Percentiles rank a stretch among this genome's conserved stretches.
These are phyloP conservation scores for rapeseed (Brassica napus) DNA, from an alignment of 345 rosid genomes.

Conservation along the genomic window Da-Ae NC_063450.1:36490501-36491000, in stretches of 20 bases:
- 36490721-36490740: slow-evolving; percentile 31
- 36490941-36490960: slow-evolving; percentile 37
- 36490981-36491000: slow-evolving; percentile 18
- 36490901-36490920: slow-evolving; percentile 81
- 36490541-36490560: slow-evolving; percentile 30
- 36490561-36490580: slow-evolving; percentile 33
- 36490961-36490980: slow-evolving; percentile 29
- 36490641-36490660: slow-evolving; percentile 41
- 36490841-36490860: slow-evolving; percentile 73
- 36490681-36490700: slow-evolving; percentile 32
- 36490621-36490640: slow-evolving; percentile 34
- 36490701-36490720: slow-evolving; percentile 37
- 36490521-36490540: slow-evolving; percentile 33
- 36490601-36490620: slow-evolving; percentile 20
- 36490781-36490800: neutral
- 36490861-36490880: slow-evolving; percentile 86
- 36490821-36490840: slow-evolving; percentile 58
- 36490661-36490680: slow-evolving; percentile 33
- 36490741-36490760: slow-evolving; percentile 2
- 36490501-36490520: slow-evolving; percentile 34
- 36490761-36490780: neutral
- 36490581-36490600: slow-evolving; percentile 12
- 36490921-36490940: slow-evolving; percentile 39
- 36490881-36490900: slow-evolving; percentile 85
- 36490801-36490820: neutral